Evolutionary conservation across 2,329 filamentous ascomycete species (phyloP).

Genomic region (Drechslerella stenobrocha): DNA sequence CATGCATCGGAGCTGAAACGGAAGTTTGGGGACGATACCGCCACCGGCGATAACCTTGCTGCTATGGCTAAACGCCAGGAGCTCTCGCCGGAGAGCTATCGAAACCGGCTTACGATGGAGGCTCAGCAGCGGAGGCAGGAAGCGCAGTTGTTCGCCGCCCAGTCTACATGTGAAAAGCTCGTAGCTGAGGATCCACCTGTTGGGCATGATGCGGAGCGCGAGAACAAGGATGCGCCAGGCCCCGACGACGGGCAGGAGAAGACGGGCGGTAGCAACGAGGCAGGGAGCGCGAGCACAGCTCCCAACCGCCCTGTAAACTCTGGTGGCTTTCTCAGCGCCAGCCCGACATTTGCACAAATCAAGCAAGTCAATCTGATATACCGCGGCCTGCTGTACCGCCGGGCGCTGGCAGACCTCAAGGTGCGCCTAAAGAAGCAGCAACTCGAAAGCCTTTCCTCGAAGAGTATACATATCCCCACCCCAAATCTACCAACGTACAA

Average conservation of each 20-base stretch:
- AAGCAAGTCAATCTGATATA: slow-evolving; percentile 76
- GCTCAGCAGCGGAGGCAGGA: slow-evolving; percentile 70
- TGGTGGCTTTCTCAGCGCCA: slow-evolving; percentile 27
- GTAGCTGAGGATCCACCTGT: slow-evolving; percentile 60
- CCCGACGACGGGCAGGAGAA: neutral
- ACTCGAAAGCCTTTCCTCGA: slow-evolving; percentile 62
- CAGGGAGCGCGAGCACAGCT: slow-evolving; percentile 49
- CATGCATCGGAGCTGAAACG: slow-evolving; percentile 81
- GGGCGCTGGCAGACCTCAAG: slow-evolving; percentile 72
- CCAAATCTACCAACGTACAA: slow-evolving; percentile 66
- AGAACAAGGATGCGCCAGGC: neutral
- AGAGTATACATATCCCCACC: slow-evolving; percentile 55
- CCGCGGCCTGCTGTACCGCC: slow-evolving; percentile 70
- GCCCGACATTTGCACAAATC: slow-evolving; percentile 57
- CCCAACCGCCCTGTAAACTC: slow-evolving; percentile 54
- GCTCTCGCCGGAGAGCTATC: slow-evolving; percentile 70
- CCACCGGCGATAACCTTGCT: slow-evolving; percentile 53
- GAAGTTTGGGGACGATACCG: slow-evolving; percentile 68
- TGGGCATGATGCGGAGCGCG: slow-evolving; percentile 11
- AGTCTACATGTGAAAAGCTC: slow-evolving; percentile 79
- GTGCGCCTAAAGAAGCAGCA: slow-evolving; percentile 67
- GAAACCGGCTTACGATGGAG: slow-evolving; percentile 71
- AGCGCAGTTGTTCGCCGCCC: slow-evolving; percentile 72
- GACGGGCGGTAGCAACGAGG: slow-evolving; percentile 50
- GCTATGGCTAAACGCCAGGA: slow-evolving; percentile 64